Base-by-base conservation (phyloP, 768 basidiomycete species). In the Russula virescens region DNA sequence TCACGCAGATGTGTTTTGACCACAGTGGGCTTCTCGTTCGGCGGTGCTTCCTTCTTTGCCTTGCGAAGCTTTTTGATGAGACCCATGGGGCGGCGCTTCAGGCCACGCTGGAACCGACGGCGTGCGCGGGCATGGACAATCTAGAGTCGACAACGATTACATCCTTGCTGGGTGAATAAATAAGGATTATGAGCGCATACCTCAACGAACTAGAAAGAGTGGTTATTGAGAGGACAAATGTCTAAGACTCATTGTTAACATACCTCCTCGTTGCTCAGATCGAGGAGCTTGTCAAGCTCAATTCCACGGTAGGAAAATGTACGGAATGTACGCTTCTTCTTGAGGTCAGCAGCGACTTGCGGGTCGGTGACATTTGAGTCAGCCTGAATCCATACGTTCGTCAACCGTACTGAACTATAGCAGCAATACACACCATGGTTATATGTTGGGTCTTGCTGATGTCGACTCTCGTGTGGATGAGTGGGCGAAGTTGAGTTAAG, bases 41-140 rank as follows among this genome's bases (percentile, higher is more conserved):
- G 91, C 61, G 86, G 91, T n/a, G 94, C 94, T 77, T 98, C 94
- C 81, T 96, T 98, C 86, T 99, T 99, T 62, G 97, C 93, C 79
- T 97, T 96, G 77, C 97, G 92, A 70, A 99, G 84, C 79, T 99
- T 99, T 84, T 98, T 98, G 76, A 99, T 98, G 69, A 99, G 86
- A 68, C 94, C 94, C 89, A 99, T 89, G 47, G 97, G 95, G 76
- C 89, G 88, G 79, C 95, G 91, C 83, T 98, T 98, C 72, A 99
- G 88, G 71, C 97, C 97, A 70, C 97, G 91, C 78, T 94, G 90
- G 89, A 99, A 99, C 76, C 96, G 92, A 74, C 97, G 85, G 73
- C 97, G 93, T 58, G 96, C 97, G 76, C 97, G 95, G 69, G 96
- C 93, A 75, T 98, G 96, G 70, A 99, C 97, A 76, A 99, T 86